A percentile compares a stretch with the other conserved stretches of the same genome.
phyloP scores from a whole-genome alignment of 768 basidiomycete species.

The Bullera alba region DNA sequence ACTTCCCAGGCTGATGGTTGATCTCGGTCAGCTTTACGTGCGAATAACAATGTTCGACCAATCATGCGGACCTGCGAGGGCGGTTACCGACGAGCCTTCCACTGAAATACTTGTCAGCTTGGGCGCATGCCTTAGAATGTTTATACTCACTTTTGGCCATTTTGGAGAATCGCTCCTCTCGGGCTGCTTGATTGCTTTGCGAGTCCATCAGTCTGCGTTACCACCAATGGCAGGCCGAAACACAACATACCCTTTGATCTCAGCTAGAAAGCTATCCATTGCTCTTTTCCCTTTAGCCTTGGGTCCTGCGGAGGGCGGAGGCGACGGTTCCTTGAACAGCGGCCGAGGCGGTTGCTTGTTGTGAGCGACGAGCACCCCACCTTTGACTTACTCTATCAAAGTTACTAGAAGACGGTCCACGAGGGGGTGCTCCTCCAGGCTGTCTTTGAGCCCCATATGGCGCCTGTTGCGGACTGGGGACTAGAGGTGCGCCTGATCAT shows the following conservation, averaged over 20 bases:
- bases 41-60: not conserved
- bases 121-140: not conserved
- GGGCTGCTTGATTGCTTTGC: slow-evolving; percentile 77
- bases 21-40: slow-evolving; percentile 17
- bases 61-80: slow-evolving; percentile 65
- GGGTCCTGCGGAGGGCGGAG: slow-evolving; percentile 51
- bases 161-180: slow-evolving; percentile 67
- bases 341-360: no score
- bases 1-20: slow-evolving; percentile 67
- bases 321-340: slow-evolving; percentile 54
- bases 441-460: no score
- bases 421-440: no score
- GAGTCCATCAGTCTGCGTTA: slow-evolving; percentile 4
- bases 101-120: slow-evolving; percentile 15
- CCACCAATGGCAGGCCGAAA: not conserved
- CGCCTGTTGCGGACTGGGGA: no score
- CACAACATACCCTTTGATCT: slow-evolving; percentile 72
- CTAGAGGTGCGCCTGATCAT: no score
- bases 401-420: no score
- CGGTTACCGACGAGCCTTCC: slow-evolving; percentile 67
- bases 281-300: slow-evolving; percentile 89
- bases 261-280: slow-evolving; percentile 93
- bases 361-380: no score
- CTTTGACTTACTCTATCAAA: no score
- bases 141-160: slow-evolving; percentile 35